phyloP scores from a whole-genome alignment of 345 rosid species.

The Microcos paniculata region DNA sequence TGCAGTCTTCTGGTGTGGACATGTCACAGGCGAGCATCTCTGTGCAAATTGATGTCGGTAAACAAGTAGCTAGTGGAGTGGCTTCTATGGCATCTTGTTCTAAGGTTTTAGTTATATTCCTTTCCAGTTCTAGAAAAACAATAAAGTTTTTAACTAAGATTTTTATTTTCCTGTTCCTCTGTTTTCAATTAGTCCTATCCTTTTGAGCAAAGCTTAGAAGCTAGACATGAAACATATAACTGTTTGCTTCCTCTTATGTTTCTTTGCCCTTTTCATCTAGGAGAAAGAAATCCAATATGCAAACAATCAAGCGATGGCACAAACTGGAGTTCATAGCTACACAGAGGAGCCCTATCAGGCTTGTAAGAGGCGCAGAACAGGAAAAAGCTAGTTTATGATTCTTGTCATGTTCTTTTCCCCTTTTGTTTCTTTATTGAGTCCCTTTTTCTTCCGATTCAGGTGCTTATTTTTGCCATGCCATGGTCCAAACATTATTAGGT shows the following conservation, averaged over 20 bases:
- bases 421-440: conserved; percentile 19
- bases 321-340: conserved; percentile 34
- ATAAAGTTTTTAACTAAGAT: conserved; percentile 4
- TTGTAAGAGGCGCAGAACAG: conserved; percentile 47
- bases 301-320: conserved; percentile 33
- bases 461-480: conserved; percentile 20
- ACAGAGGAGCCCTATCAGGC: conserved; percentile 38
- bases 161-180: neutral
- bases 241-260: neutral
- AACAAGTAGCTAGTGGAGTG: conserved; percentile 30
- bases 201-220: neutral
- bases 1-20: conserved; percentile 71
- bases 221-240: neutral
- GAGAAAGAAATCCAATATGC: conserved; percentile 30
- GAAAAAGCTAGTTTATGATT: conserved; percentile 28
- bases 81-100: conserved; percentile 32
- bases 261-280: conserved; percentile 23
- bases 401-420: conserved; percentile 9
- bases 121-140: neutral
- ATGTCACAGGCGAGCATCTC: conserved; percentile 59
- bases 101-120: conserved; percentile 40
- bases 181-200: neutral
- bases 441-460: neutral
- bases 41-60: conserved; percentile 65
- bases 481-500: conserved; percentile 12